Base-by-base conservation (phyloP, 1,284 basidiomycete genomes). In the Neolentinus lepideus region DNA sequence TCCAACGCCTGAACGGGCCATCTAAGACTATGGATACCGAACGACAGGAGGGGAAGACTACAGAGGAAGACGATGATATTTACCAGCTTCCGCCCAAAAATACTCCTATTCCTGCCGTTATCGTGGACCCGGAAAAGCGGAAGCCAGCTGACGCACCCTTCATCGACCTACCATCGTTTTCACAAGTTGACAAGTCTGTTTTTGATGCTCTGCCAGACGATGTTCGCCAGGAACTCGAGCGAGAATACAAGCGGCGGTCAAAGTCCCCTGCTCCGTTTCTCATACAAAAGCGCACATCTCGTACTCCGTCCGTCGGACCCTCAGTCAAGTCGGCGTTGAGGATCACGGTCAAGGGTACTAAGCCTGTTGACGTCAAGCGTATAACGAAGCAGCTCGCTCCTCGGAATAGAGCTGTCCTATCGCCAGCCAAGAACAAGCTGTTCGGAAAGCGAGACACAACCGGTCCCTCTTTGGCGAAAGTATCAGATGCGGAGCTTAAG, bases 141-240 rank as follows among this genome's bases (percentile, higher is more conserved):
- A 16, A 35, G 24, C 45, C 4, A 26, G 24, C 3, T 50, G 24
- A 4, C 24, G 24, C 24, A 12, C 24, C 27, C 27, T 54, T 58
- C 2, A 43, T 72, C 1, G 79, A 78, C 35, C 69, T 89, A 16
- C 88, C 88, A 1, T 80, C 83, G 1, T 80, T 88, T 63, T 89
- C 88, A 0, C 88, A 90, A 64, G 74, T 93, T 3, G 91, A 93
- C 66, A 78, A 71, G 63, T 76, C 78, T 1, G 84, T 92, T 0
- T 83, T 91, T 56, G 74, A 81, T 21, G 86, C 85, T 1, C 74
- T 94, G 19, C 91, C 92, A 0, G 72, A 71, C 1, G 86, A 90
- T 24, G 72, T 93, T 21, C 81, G 83, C 29, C 71, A 76, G 56
- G 92, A 94, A 64, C 72, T 92, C 2, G 79, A 90, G 59, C 69